These are phyloP conservation scores for Magnaporthiopsis rhizophila DNA, from an alignment of 2,329 filamentous ascomycete species.

Conservation along the genomic window DNA sequence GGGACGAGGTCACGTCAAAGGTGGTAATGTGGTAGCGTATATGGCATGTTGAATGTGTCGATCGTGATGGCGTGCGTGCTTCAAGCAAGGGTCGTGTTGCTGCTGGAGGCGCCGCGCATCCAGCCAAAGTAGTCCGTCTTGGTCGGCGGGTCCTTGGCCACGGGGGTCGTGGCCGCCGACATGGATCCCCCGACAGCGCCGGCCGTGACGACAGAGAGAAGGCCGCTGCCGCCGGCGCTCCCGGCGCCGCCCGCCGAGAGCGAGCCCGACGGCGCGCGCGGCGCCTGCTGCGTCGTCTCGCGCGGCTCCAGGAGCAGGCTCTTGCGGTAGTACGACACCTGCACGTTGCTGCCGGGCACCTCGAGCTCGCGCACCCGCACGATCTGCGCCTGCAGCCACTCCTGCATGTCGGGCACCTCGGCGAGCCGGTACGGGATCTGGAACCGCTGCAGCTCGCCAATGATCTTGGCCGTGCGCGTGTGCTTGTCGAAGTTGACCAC, in stretches of 20 bases:
- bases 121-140: conserved; percentile 14
- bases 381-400: conserved; percentile 83
- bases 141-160: background rate
- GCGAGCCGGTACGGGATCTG: conserved; percentile 84
- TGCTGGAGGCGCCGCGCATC: conserved; percentile 13
- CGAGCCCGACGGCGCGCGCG: conserved; percentile 10
- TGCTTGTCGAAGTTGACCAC: conserved; percentile 99
- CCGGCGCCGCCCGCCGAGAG: background rate
- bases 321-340: conserved; percentile 66
- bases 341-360: conserved; percentile 44
- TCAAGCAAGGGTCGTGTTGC: background rate
- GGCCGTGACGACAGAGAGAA: background rate
- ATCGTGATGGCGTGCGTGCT: background rate
- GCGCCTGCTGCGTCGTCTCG: conserved; percentile 31
- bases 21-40: background rate
- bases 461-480: conserved; percentile 87
- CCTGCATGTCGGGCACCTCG: conserved; percentile 80
- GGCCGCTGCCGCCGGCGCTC: conserved; percentile 8
- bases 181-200: background rate
- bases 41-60: background rate
- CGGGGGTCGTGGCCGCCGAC: background rate
- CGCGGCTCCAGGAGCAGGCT: conserved; percentile 77
- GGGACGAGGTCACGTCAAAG: background rate
- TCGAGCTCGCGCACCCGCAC: conserved; percentile 58
- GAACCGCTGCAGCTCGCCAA: conserved; percentile 90